Evolutionary conservation across 176 grass and related monocot species (phyloP).

Genomic region (Carex scoparia): DNA sequence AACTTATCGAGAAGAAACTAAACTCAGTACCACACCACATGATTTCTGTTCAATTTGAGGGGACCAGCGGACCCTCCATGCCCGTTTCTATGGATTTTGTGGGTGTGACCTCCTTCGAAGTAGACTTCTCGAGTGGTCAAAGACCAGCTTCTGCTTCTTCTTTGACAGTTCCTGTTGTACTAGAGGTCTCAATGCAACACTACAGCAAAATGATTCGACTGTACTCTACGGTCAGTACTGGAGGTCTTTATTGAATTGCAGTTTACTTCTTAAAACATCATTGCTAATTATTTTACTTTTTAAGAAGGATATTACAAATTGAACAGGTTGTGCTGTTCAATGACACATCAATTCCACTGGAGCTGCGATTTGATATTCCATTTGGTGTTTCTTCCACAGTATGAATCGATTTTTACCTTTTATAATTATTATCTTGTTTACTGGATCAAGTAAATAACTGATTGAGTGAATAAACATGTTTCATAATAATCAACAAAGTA

Average conservation of each 20-base stretch:
- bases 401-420: constrained; percentile 16
- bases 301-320: not conserved
- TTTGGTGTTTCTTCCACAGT: constrained; percentile 94
- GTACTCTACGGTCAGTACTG: constrained; percentile 73
- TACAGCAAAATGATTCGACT: constrained; percentile 86
- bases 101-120: constrained; percentile 82
- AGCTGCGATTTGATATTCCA: constrained; percentile 90
- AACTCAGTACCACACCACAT: constrained; percentile 81
- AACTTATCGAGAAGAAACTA: constrained; percentile 71
- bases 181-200: constrained; percentile 92
- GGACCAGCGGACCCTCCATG: constrained; percentile 62
- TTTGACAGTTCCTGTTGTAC: constrained; percentile 88
- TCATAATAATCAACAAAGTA: not conserved
- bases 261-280: constrained; percentile 5
- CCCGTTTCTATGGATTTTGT: constrained; percentile 98
- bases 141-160: constrained; percentile 32
- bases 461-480: not conserved
- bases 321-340: constrained; percentile 78
- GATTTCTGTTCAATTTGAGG: constrained; percentile 92
- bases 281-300: not conserved
- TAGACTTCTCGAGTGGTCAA: constrained; percentile 80
- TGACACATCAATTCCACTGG: constrained; percentile 82
- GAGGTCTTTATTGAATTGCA: constrained; percentile 14
- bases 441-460: not conserved
- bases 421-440: constrained; percentile 16